Percentiles rank a stretch among this genome's conserved stretches.
These are phyloP conservation scores for Aspergillus kassunensis DNA, from an alignment of 495 filamentous ascomycete species.

Conservation along the genomic window DNA sequence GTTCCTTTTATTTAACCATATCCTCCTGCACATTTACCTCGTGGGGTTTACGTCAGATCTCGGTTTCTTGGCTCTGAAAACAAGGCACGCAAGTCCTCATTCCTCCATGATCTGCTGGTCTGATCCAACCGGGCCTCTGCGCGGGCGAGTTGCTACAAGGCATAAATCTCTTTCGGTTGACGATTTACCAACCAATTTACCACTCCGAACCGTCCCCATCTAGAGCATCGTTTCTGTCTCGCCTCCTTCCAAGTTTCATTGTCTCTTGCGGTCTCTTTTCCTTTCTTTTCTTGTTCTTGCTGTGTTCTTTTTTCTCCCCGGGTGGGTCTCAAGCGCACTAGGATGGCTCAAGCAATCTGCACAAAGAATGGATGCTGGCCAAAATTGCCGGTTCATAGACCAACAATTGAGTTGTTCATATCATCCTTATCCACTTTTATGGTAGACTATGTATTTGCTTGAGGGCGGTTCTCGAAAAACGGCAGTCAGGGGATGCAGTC, in stretches of 20 bases:
- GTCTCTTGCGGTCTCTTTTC: slow-evolving; percentile 1
- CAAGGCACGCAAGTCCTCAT: neutral
- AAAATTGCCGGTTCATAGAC: slow-evolving; percentile 23
- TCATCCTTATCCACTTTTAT: too few relatives aligned
- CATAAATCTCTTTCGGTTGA: slow-evolving; percentile 4
- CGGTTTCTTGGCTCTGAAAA: neutral
- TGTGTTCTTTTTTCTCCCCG: slow-evolving; percentile 20
- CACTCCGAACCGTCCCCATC: slow-evolving; percentile 21
- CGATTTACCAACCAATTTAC: slow-evolving; percentile 23
- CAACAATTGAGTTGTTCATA: slow-evolving; percentile 16
- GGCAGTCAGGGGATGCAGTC: too few relatives aligned
- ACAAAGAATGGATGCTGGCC: slow-evolving; percentile 9
- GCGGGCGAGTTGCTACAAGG: neutral
- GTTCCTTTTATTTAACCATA: slow-evolving; percentile 7
- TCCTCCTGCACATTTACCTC: slow-evolving; percentile 7
- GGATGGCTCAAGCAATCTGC: slow-evolving; percentile 3
- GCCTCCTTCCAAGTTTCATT: neutral
- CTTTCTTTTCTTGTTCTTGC: slow-evolving; percentile 11
- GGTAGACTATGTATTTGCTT: too few relatives aligned
- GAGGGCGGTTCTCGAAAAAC: too few relatives aligned
- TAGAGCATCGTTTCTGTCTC: slow-evolving; percentile 12
- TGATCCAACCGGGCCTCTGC: slow-evolving; percentile 9
- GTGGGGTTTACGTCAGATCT: slow-evolving; percentile 2
- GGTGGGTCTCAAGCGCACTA: slow-evolving; percentile 13
- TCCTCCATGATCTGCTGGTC: slow-evolving; percentile 19